A percentile compares a stretch with the other conserved stretches of the same genome.
These are phyloP conservation scores for Acarospora socialis DNA, from an alignment of 2,329 filamentous ascomycete species.

Conservation along the genomic window DNA sequence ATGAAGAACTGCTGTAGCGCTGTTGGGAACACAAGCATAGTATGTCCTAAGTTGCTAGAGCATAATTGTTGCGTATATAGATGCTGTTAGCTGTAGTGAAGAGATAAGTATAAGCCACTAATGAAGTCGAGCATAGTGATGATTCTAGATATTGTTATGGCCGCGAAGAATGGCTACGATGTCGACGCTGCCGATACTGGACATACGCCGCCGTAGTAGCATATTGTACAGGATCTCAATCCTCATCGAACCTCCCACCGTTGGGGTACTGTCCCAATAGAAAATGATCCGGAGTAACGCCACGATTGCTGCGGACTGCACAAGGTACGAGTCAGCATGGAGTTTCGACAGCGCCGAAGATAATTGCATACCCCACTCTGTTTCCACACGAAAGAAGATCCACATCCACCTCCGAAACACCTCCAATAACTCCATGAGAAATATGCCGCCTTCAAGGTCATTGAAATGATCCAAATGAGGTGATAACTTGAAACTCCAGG, in stretches of 20 bases:
- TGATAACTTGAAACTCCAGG: slow-evolving; percentile 80
- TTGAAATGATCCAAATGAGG: slow-evolving; percentile 69
- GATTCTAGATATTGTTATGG: no score
- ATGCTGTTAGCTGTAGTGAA: no score
- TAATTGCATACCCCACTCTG: slow-evolving; percentile 59
- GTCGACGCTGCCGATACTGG: no score
- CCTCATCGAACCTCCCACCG: slow-evolving; percentile 51
- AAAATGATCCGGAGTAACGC: slow-evolving; percentile 51
- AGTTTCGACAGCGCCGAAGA: slow-evolving; percentile 11
- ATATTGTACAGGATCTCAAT: no score
- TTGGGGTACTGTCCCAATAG: slow-evolving; percentile 63
- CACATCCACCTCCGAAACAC: slow-evolving; percentile 84
- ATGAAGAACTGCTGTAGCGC: no score
- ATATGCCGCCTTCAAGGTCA: slow-evolving; percentile 79
- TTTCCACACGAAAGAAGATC: slow-evolving; percentile 93
- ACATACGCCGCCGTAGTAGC: no score
- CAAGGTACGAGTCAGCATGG: slow-evolving; percentile 1
- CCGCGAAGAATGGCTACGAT: no score
- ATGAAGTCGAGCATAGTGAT: no score
- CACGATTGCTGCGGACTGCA: slow-evolving; percentile 39
- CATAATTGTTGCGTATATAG: no score
- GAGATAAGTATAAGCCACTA: no score
- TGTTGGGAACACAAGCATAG: no score
- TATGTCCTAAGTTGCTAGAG: no score
- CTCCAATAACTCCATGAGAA: slow-evolving; percentile 74